These are phyloP conservation scores for Debaryomycetaceae sp. DNA, from an alignment of 1,139 yeast species.

Conservation along the genomic window DNA sequence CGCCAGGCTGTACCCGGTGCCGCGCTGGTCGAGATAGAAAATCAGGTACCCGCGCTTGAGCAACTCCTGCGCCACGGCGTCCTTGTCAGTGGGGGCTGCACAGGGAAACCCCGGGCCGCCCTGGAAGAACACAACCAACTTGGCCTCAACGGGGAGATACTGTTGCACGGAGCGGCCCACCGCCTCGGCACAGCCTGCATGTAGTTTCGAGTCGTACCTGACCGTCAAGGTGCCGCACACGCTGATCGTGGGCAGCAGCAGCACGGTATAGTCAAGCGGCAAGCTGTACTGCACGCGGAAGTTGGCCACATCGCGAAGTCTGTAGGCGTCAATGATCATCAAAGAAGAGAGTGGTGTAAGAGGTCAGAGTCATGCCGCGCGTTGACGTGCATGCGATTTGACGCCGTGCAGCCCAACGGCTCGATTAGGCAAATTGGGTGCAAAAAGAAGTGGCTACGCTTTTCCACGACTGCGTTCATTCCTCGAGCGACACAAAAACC, in stretches of 20 bases:
- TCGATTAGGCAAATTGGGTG: constrained; percentile 1
- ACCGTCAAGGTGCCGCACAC: constrained; percentile 36
- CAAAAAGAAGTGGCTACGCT: not conserved
- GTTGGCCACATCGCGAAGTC: constrained; percentile 23
- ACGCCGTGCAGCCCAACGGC: too few relatives aligned
- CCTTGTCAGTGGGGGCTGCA: constrained; percentile 30
- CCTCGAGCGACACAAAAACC: constrained; percentile 14
- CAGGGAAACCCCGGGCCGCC: constrained; percentile 60
- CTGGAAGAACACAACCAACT: constrained; percentile 43
- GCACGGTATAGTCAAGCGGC: constrained; percentile 23
- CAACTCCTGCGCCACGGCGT: constrained; percentile 34
- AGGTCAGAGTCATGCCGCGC: too few relatives aligned
- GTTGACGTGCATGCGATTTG: too few relatives aligned
- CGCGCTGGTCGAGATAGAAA: constrained; percentile 52
- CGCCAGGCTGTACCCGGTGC: constrained; percentile 51
- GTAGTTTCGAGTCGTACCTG: constrained; percentile 19
- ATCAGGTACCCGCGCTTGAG: constrained; percentile 43
- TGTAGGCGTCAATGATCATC: constrained; percentile 25
- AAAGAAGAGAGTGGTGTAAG: too few relatives aligned
- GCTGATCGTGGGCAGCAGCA: constrained; percentile 14
- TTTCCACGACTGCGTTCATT: constrained; percentile 2
- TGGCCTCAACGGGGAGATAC: constrained; percentile 23
- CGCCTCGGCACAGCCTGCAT: constrained; percentile 9
- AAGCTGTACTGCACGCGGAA: constrained; percentile 22
- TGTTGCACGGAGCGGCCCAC: constrained; percentile 7